phyloP scores from a whole-genome alignment of 2,329 filamentous ascomycete species.

The Alternaria triticina region DNA sequence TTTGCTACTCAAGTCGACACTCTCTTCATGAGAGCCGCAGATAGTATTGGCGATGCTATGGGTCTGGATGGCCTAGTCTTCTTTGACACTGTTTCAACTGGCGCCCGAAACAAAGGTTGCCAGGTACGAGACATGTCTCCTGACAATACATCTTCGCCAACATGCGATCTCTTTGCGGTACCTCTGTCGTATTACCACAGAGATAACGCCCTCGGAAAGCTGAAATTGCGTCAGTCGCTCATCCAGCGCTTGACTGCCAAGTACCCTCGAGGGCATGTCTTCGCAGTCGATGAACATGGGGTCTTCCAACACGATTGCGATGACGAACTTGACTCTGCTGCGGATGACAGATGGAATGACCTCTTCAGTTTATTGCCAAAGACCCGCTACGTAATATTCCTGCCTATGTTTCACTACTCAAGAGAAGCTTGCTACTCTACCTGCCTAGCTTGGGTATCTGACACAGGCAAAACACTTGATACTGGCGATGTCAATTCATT shows the following conservation, averaged over 20 bases:
- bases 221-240: constrained; percentile 5
- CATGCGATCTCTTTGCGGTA: not conserved
- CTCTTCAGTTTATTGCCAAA: constrained; percentile 11
- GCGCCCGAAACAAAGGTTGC: not conserved
- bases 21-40: constrained; percentile 10
- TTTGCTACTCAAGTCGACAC: constrained; percentile 1
- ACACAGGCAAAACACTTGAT: constrained; percentile 20
- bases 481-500: constrained; percentile 14
- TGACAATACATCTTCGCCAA: not conserved
- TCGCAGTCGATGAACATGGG: constrained; percentile 12
- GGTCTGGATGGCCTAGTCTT: constrained; percentile 11
- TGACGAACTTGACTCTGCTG: not conserved
- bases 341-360: constrained; percentile 2
- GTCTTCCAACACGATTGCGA: constrained; percentile 1
- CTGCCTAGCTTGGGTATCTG: constrained; percentile 24
- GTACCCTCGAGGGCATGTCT: constrained; percentile 15
- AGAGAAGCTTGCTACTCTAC: constrained; percentile 26
- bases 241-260: constrained; percentile 11
- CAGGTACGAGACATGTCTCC: not conserved
- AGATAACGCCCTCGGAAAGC: not conserved
- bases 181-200: constrained; percentile 6
- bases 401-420: constrained; percentile 39
- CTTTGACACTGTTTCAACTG: constrained; percentile 11
- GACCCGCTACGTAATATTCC: constrained; percentile 14
- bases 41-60: constrained; percentile 13